These are phyloP conservation scores for Hypoxylon sp. DNA, from an alignment of 2,329 filamentous ascomycete genomes.

Conservation along the genomic window DNA sequence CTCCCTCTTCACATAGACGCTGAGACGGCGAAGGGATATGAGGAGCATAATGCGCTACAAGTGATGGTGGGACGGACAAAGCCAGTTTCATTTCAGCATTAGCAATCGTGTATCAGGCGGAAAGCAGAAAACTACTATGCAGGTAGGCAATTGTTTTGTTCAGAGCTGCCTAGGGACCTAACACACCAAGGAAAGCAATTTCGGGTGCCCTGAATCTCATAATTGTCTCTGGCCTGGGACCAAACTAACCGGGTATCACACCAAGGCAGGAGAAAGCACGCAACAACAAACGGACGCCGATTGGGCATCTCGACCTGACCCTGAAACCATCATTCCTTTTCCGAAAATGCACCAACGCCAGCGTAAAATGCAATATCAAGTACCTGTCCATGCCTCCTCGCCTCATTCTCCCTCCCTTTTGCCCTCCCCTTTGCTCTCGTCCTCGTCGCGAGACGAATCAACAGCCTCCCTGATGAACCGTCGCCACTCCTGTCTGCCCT, in stretches of 20 bases:
- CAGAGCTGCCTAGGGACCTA: background rate
- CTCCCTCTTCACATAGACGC: background rate
- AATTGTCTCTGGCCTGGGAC: background rate
- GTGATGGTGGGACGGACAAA: background rate
- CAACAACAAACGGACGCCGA: background rate
- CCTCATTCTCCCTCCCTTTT: background rate
- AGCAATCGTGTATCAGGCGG: background rate
- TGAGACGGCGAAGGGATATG: background rate
- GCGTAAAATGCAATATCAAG: background rate
- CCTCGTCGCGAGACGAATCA: background rate
- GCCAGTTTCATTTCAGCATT: background rate
- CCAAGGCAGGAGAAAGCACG: slow-evolving; percentile 4
- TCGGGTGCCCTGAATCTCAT: background rate
- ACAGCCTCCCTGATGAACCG: background rate
- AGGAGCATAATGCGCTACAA: background rate
- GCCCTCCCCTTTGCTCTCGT: background rate
- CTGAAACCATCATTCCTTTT: background rate
- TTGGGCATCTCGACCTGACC: background rate
- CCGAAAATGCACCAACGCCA: background rate
- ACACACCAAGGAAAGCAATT: background rate
- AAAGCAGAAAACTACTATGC: no score
- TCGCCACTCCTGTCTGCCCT: background rate
- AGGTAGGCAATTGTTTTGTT: no score
- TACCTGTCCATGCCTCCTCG: background rate
- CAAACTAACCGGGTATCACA: slow-evolving; percentile 13